Evolutionary conservation across 805 yeast species (phyloP), one percentile per base, ranked within the genome.

Genomic region (Starmerella geochares): DNA sequence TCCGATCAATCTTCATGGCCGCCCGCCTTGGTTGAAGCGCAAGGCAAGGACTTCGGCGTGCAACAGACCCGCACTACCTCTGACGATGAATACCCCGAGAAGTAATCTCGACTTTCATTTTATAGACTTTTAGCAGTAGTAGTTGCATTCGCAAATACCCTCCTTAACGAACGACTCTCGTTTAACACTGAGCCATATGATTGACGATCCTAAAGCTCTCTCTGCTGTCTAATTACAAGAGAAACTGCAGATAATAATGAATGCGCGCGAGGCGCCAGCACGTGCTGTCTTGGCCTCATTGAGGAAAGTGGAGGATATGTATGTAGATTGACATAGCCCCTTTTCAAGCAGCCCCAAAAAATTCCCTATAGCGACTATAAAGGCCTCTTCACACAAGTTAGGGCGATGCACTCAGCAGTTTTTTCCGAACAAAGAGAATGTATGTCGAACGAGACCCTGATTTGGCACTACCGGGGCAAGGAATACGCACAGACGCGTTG

Each of bases 101-200:
- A 17, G 25, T 47, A n/a, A 27, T 17, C 9, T 19, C 85, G 82
- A 57, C 81, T 83, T 71, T 76, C 72, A 52, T 31, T 31, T 31
- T 31, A 31, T 31, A 31, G 35, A 31, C 29, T n/a, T n/a, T n/a
- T n/a, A n/a, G n/a, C n/a, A n/a, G n/a, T n/a, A n/a, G n/a, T n/a
- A n/a, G n/a, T n/a, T n/a, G n/a, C n/a, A n/a, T n/a, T n/a, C n/a
- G n/a, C n/a, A n/a, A n/a, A n/a, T n/a, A n/a, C n/a, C n/a, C n/a
- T n/a, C n/a, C n/a, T n/a, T n/a, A n/a, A n/a, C n/a, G n/a, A n/a
- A n/a, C n/a, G n/a, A n/a, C n/a, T n/a, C n/a, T n/a, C n/a, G n/a
- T n/a, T n/a, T n/a, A n/a, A n/a, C n/a, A n/a, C n/a, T n/a, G n/a
- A n/a, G n/a, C n/a, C n/a, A n/a, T n/a, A n/a, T n/a, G n/a, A n/a